These are phyloP conservation scores for Sicyos edulis DNA, from an alignment of 306 rosid genomes.

Conservation along the genomic window DNA sequence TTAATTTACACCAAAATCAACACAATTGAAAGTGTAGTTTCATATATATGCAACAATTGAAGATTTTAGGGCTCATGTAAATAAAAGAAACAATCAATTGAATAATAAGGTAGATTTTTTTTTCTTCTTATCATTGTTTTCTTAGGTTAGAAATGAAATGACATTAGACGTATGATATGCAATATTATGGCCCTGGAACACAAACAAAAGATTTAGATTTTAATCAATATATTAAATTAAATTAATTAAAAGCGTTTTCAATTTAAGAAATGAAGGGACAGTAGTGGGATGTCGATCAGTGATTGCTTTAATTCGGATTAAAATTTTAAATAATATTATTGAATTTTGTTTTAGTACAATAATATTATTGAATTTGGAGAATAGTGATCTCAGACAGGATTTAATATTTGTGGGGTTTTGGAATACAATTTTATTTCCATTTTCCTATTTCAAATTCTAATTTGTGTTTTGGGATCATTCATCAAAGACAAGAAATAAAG, in stretches of 20 bases:
- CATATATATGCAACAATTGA: no score
- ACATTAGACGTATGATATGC: background rate
- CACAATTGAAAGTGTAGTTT: no score
- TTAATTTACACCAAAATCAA: no score
- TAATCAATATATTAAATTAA: no score
- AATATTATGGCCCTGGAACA: background rate
- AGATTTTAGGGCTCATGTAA: no score
- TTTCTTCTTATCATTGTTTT: no score
- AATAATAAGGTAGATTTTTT: no score
- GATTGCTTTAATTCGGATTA: background rate
- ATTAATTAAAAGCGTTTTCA: background rate
- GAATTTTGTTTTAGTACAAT: no score
- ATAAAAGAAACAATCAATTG: background rate
- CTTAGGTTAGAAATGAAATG: no score
- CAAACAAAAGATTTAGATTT: no score
- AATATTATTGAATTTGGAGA: conserved; percentile 3
- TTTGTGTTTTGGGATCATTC: background rate
- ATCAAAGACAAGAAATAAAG: background rate
- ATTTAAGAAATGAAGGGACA: background rate
- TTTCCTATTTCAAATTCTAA: conserved; percentile 3
- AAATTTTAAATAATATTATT: background rate
- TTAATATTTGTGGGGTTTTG: conserved; percentile 14
- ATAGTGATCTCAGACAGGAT: conserved; percentile 12
- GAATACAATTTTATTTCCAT: conserved; percentile 2
- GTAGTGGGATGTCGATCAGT: background rate